Conservation (phyloP, 495 filamentous ascomycete species). For the Bryoglossum gracile region DNA sequence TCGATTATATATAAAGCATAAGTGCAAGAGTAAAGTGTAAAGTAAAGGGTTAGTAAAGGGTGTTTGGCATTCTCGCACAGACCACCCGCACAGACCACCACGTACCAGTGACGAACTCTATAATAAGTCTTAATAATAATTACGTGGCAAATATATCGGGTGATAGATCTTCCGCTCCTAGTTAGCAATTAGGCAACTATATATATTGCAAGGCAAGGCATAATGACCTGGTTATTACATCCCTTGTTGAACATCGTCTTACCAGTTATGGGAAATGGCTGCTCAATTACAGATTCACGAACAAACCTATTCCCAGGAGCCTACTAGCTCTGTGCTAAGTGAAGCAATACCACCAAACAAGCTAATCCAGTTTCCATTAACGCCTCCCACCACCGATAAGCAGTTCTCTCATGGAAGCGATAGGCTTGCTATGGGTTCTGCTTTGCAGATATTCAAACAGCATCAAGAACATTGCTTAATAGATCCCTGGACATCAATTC, state of each 20-base stretch:
- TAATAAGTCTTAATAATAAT: not conserved
- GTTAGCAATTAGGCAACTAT: not conserved
- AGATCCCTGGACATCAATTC: not conserved
- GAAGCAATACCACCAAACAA: not conserved
- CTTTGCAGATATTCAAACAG: slow-evolving; percentile 1
- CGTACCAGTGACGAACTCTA: no score
- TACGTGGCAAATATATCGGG: not conserved
- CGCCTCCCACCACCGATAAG: not conserved
- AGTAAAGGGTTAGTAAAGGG: no score
- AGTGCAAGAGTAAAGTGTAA: no score
- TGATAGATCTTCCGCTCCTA: not conserved
- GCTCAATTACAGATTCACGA: not conserved
- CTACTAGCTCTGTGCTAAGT: not conserved
- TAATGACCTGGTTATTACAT: not conserved
- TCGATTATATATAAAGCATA: no score
- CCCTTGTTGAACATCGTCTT: not conserved
- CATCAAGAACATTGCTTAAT: slow-evolving; percentile 1
- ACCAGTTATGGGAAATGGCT: not conserved
- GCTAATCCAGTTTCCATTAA: not conserved
- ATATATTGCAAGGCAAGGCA: not conserved
- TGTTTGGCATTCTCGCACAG: no score
- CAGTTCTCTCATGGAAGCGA: not conserved
- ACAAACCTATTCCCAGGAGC: slow-evolving; percentile 1
- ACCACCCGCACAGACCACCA: no score
- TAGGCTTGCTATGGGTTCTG: not conserved